These are phyloP conservation scores for Aspergillus fumigatus DNA, from an alignment of 2,329 filamentous ascomycete species.

Conservation along the genomic window DNA sequence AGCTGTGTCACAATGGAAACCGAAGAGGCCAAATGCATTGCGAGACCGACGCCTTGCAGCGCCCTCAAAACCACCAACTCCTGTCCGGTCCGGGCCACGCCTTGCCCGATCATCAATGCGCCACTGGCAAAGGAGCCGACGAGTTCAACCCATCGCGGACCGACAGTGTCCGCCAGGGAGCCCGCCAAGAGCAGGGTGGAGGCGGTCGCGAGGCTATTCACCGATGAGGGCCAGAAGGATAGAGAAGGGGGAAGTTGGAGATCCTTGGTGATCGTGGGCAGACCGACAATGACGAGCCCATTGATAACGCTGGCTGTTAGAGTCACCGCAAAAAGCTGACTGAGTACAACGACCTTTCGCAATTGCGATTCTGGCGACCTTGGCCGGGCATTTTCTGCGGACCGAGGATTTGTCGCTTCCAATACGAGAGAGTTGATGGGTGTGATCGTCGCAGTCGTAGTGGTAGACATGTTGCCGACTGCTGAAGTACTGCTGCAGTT, in stretches of 20 bases:
- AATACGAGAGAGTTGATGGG: background rate
- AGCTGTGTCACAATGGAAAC: constrained; percentile 47
- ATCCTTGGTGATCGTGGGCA: constrained; percentile 40
- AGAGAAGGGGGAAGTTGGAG: constrained; percentile 23
- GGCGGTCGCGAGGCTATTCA: constrained; percentile 30
- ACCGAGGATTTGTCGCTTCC: background rate
- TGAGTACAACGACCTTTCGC: constrained; percentile 9
- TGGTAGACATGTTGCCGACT: background rate
- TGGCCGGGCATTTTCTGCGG: background rate
- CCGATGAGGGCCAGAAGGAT: constrained; percentile 26
- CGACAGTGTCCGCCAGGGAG: constrained; percentile 49
- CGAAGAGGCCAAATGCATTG: constrained; percentile 47
- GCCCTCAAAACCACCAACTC: constrained; percentile 48
- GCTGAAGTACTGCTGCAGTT: background rate
- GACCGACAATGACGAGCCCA: constrained; percentile 40
- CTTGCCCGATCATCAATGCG: constrained; percentile 43
- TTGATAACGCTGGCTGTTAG: constrained; percentile 28
- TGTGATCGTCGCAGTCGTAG: background rate
- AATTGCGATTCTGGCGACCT: background rate
- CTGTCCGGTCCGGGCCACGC: constrained; percentile 34
- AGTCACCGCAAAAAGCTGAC: constrained; percentile 17
- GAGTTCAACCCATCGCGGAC: constrained; percentile 45
- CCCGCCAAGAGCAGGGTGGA: constrained; percentile 45
- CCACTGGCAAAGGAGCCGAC: constrained; percentile 43
- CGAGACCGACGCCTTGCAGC: constrained; percentile 43